Conservation (phyloP, 2,329 filamentous ascomycete genomes). For the Uncinocarpus reesii region DNA sequence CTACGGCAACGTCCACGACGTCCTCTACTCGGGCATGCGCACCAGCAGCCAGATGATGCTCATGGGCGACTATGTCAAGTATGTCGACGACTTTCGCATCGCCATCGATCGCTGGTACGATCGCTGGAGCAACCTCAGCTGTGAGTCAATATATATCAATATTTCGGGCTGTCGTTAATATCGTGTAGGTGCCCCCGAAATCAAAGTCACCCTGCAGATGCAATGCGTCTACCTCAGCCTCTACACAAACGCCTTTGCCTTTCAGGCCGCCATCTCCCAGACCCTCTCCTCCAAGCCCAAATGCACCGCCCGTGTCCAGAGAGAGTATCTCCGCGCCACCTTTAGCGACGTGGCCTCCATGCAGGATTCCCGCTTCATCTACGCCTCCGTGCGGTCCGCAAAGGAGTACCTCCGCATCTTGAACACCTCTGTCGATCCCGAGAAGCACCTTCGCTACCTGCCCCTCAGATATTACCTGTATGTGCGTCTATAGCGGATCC, state of each 20-base stretch:
- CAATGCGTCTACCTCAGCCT: slow-evolving; percentile 63
- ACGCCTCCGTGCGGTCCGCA: slow-evolving; percentile 54
- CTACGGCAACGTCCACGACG: slow-evolving; percentile 64
- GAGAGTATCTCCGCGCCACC: slow-evolving; percentile 35
- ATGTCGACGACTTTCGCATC: slow-evolving; percentile 61
- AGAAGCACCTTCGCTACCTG: slow-evolving; percentile 52
- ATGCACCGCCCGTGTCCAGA: slow-evolving; percentile 27
- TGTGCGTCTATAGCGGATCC: slow-evolving; percentile 20
- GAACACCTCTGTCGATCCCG: slow-evolving; percentile 50
- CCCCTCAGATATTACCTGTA: slow-evolving; percentile 54
- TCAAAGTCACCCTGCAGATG: slow-evolving; percentile 58
- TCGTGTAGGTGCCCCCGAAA: slow-evolving; percentile 46
- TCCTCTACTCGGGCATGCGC: slow-evolving; percentile 60
- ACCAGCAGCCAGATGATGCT: slow-evolving; percentile 60
- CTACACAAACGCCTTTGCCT: slow-evolving; percentile 66
- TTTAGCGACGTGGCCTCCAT: slow-evolving; percentile 49
- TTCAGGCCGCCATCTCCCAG: slow-evolving; percentile 57
- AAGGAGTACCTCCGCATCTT: slow-evolving; percentile 52
- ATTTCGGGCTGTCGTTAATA: too few relatives aligned
- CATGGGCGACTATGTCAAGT: slow-evolving; percentile 62
- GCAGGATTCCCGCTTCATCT: slow-evolving; percentile 56
- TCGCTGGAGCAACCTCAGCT: slow-evolving; percentile 56
- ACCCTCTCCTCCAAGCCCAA: slow-evolving; percentile 35
- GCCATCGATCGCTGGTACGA: slow-evolving; percentile 62
- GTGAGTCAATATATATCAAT: too few relatives aligned